phyloP scores from a whole-genome alignment of 2,329 filamentous ascomycete species.

The Hypoxylon sp. region DNA sequence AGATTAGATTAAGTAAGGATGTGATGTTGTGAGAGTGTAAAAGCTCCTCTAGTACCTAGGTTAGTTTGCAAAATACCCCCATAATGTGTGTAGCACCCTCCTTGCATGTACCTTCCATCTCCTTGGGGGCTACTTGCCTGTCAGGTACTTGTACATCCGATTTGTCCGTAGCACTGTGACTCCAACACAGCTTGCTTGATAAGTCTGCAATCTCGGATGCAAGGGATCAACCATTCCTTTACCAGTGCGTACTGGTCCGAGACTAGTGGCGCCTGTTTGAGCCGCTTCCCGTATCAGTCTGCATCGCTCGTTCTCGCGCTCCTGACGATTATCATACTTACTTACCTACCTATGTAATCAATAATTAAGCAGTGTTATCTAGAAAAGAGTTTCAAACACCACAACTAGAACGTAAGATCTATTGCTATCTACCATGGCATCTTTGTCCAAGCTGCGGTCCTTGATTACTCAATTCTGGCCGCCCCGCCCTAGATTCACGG shows the following conservation, averaged over 20 bases:
- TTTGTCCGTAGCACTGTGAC: background rate
- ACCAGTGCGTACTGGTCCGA: background rate
- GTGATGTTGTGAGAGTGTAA: too few relatives aligned
- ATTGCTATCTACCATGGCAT: background rate
- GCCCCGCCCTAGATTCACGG: slow-evolving; percentile 43
- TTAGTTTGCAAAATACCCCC: too few relatives aligned
- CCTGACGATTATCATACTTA: background rate
- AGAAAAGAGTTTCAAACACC: background rate
- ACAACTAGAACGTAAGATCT: background rate
- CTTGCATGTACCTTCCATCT: too few relatives aligned
- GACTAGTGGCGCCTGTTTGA: background rate
- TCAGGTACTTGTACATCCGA: background rate
- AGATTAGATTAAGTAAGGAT: too few relatives aligned
- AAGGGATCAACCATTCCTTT: background rate
- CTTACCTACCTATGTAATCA: too few relatives aligned
- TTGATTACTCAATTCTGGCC: slow-evolving; percentile 41
- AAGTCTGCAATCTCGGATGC: background rate
- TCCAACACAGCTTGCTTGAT: background rate
- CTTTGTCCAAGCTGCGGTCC: background rate
- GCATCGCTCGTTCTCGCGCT: slow-evolving; percentile 1
- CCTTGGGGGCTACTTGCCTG: background rate
- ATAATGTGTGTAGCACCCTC: too few relatives aligned
- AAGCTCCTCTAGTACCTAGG: too few relatives aligned
- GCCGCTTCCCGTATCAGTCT: background rate
- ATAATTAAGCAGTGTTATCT: background rate